Evolutionary conservation across 1,139 yeast genomes (phyloP).

Genomic region (Kazachstania sp.): DNA sequence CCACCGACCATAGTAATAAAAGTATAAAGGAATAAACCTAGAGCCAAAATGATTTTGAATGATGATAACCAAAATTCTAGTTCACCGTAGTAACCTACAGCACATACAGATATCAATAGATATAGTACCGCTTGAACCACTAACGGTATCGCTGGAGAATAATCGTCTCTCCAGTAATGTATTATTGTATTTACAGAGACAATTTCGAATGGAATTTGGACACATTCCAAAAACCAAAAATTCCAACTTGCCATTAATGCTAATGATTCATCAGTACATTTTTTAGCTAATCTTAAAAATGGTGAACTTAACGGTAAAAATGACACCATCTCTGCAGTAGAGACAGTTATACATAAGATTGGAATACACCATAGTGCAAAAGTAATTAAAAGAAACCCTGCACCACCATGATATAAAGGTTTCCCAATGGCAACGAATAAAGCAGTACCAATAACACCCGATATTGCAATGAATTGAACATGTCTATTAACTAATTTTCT

Average conservation of each 20-base stretch:
- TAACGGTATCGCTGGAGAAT: conserved; percentile 57
- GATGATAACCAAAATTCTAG: conserved; percentile 73
- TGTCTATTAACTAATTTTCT: conserved; percentile 49
- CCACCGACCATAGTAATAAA: conserved; percentile 82
- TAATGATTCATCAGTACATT: conserved; percentile 58
- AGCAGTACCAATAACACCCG: conserved; percentile 83
- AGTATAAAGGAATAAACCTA: conserved; percentile 66
- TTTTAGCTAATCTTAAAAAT: conserved; percentile 45
- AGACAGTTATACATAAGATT: conserved; percentile 57
- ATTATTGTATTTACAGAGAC: conserved; percentile 71
- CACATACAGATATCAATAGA: conserved; percentile 56
- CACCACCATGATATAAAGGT: conserved; percentile 65
- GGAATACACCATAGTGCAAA: conserved; percentile 54
- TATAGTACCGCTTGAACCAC: conserved; percentile 56
- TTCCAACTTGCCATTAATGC: conserved; percentile 77
- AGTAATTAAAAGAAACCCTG: conserved; percentile 64
- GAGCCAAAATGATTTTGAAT: conserved; percentile 60
- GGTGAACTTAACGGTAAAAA: conserved; percentile 68
- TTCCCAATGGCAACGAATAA: conserved; percentile 66
- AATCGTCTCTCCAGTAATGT: conserved; percentile 73
- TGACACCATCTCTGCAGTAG: conserved; percentile 78
- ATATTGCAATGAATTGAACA: conserved; percentile 71
- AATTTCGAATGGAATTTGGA: conserved; percentile 73
- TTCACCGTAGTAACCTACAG: conserved; percentile 71
- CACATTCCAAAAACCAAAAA: conserved; percentile 68